Conservation (phyloP, 176 grass and related monocot genomes). For the Carex littledalei region DNA sequence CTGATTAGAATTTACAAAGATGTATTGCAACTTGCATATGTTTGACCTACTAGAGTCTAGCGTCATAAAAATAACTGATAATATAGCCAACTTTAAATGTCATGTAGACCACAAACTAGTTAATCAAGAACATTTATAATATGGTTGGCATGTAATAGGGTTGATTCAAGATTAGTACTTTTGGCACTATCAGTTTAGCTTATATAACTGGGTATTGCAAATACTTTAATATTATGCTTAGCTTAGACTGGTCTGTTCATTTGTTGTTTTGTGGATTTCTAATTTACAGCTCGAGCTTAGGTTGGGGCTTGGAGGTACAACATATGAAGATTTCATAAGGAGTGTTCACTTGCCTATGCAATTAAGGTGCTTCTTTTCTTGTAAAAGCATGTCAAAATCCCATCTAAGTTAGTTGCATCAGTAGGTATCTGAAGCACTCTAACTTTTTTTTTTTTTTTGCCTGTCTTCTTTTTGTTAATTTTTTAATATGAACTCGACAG, state of each 20-base stretch:
- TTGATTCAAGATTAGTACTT: neutral
- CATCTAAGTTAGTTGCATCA: neutral
- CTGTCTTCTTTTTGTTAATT: neutral
- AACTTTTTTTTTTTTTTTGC: neutral
- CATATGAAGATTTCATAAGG: constrained; percentile 85
- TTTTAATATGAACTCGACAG: constrained; percentile 25
- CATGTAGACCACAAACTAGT: neutral
- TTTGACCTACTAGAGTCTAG: neutral
- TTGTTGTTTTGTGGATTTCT: neutral
- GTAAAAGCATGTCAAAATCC: neutral
- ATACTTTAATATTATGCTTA: neutral
- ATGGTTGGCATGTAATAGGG: neutral
- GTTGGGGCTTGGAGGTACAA: constrained; percentile 87
- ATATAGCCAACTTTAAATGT: neutral
- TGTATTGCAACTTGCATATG: neutral
- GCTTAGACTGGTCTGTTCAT: neutral
- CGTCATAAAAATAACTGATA: neutral
- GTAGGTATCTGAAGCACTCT: neutral
- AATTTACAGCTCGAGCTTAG: constrained; percentile 90
- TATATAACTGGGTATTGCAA: neutral
- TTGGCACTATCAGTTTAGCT: neutral
- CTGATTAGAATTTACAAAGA: neutral
- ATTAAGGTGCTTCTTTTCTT: constrained; percentile 58
- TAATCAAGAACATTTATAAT: neutral
- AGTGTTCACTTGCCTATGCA: constrained; percentile 94